Conservation (phyloP, 768 basidiomycete genomes). For the Lactarius indigo region DNA sequence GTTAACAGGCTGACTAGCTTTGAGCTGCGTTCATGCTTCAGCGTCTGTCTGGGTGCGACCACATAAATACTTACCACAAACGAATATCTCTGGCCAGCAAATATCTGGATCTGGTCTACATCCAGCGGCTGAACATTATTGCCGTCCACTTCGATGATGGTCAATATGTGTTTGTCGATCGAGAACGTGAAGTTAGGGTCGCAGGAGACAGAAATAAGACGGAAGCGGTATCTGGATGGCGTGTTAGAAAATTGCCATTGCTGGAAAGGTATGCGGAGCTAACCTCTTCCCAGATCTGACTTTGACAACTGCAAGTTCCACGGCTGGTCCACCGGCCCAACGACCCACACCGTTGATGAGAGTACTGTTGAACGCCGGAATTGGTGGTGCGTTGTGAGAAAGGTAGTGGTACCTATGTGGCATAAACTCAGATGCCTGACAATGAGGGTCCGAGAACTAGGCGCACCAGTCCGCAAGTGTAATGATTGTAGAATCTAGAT, state of each 20-base stretch:
- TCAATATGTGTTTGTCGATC: slow-evolving; percentile 45
- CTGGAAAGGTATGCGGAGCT: not conserved
- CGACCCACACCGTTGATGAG: slow-evolving; percentile 42
- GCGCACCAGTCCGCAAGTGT: slow-evolving; percentile 38
- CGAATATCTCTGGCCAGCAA: slow-evolving; percentile 51
- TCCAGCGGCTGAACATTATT: slow-evolving; percentile 36
- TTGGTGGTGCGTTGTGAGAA: not conserved
- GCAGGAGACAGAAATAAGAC: slow-evolving; percentile 44
- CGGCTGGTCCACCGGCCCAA: slow-evolving; percentile 33
- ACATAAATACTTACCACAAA: slow-evolving; percentile 33
- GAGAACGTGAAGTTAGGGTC: slow-evolving; percentile 42
- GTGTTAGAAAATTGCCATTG: not conserved
- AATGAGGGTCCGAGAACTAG: not conserved
- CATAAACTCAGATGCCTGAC: not conserved
- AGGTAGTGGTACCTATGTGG: slow-evolving; percentile 1
- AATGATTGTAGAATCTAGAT: slow-evolving; percentile 38
- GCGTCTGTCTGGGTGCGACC: slow-evolving; percentile 15
- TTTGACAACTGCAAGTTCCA: slow-evolving; percentile 38
- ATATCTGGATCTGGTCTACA: slow-evolving; percentile 44
- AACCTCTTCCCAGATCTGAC: slow-evolving; percentile 36
- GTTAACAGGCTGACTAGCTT: slow-evolving; percentile 25
- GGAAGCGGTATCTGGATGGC: slow-evolving; percentile 35
- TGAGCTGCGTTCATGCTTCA: slow-evolving; percentile 38
- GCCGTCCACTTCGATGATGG: slow-evolving; percentile 48
- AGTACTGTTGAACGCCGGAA: not conserved